Base-by-base conservation (phyloP, 495 filamentous ascomycete species). In the Tetracladium marchalianum region DNA sequence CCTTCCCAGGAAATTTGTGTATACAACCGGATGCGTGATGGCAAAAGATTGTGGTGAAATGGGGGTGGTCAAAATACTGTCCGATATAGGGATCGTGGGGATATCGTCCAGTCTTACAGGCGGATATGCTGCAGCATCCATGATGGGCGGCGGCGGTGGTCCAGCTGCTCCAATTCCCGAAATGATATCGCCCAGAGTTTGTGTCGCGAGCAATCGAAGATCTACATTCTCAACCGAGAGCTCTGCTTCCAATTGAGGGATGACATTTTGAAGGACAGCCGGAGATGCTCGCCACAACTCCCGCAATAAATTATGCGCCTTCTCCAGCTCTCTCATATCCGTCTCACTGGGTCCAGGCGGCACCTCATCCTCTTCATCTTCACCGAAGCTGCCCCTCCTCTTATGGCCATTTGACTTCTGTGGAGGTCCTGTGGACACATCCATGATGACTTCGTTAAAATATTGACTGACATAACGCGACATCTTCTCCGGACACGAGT, bases 261-360 rank as follows among this genome's bases (percentile, higher is more conserved):
- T 82, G 15, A 97, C 90, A 54, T 95, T 94, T 47, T 87, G 84
- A 10, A 99, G 71, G 15, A 95, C 89, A 24, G 81, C 72, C 11
- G 92, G 89, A 31, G 84, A 87, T 35, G 89, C 89, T 53, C 87
- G 82, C 92, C 92, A 99, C 7, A 99, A 74, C 61, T 99, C 92
- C 37, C 90, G 78, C 18, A 96, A 76, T 41, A 99, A 71, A 22
- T 76, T 73, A 63, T 99, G 92, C 8, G 90, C 90, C 58, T 96
- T 96, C 49, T 73, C 74, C 34, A 95, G 69, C 57, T 97, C 90
- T 47, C 80, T 83, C 36, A 96, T 66, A 60, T 96, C 92, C 36
- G 88, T 77, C 39, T 89, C 85, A 1, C 82, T 81, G 8, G 83
- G 82, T 6, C 78, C 80, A 34, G 65, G 61, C 5, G 67, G 62